These are phyloP conservation scores for Fraxinus anomala DNA, from an alignment of 257 asterid genomes.

Conservation along the genomic window DNA sequence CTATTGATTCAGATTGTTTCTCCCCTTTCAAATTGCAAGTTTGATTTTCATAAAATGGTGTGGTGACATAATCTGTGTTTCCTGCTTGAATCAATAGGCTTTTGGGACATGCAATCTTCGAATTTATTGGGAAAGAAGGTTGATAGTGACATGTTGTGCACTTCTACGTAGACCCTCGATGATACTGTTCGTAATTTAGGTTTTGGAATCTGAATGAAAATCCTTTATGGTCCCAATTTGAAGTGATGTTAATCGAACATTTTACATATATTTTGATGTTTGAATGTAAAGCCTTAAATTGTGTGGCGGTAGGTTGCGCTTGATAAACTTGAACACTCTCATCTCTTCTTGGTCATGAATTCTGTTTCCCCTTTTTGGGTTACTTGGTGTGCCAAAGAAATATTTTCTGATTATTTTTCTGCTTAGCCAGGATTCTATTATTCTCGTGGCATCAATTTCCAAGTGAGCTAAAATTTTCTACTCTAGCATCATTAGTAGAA, in stretches of 20 bases:
- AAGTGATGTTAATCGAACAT: not conserved
- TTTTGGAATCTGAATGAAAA: not conserved
- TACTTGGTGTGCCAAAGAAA: too few species aligned
- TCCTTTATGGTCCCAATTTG: not conserved
- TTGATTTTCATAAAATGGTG: not conserved
- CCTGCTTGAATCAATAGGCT: not conserved
- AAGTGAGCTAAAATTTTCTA: too few species aligned
- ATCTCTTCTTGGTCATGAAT: too few species aligned
- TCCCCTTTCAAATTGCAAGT: not conserved
- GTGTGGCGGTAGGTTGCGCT: too few species aligned
- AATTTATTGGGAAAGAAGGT: not conserved
- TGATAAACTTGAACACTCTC: too few species aligned
- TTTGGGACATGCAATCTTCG: not conserved
- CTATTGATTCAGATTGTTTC: not conserved
- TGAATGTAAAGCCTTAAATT: not conserved
- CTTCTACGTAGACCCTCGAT: not conserved
- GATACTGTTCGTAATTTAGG: not conserved
- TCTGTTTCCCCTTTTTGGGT: too few species aligned
- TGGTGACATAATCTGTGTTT: not conserved
- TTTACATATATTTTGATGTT: not conserved
- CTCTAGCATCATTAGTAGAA: too few species aligned
- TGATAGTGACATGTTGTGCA: not conserved
- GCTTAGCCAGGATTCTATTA: too few species aligned
- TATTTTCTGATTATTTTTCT: too few species aligned
- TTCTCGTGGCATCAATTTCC: too few species aligned